Evolutionary conservation across 495 filamentous ascomycete species (phyloP), one percentile per base, ranked within the genome.

Genomic region (Penicillium atrosanguineum): DNA sequence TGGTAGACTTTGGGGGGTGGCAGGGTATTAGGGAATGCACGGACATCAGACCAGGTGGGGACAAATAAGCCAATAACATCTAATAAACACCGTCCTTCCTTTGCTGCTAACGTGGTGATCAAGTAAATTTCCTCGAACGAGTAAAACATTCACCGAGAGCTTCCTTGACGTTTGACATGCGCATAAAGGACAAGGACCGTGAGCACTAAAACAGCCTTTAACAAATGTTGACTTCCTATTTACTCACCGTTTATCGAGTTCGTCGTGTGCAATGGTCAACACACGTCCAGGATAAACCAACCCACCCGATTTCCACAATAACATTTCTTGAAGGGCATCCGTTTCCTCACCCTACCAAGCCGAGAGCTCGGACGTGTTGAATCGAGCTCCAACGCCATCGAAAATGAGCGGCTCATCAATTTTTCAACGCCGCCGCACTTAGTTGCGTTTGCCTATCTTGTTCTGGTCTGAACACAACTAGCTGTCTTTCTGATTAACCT

Each of bases 11-110:
- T n/a, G 36, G 46, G 46, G 31, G 46, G n/a, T 26, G 34, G 34
- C 36, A 48, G 31, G 31, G 46, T 48, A 48, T 48, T 37, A 48
- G 46, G 46, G 46, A 23, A 48, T 39, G 46, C 46, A 48, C 46
- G 29, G 46, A 48, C 46, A 48, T 39, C 19, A 48, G 26, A 25
- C 12, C 46, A 39, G 25, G 46, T 48, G 36, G 46, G 39, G 46
- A 48, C 46, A 37, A 48, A 38, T 37, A 26, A 48, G 34, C 46
- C 46, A 48, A 48, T 48, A 14, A 26, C 0, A 39, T 37, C 15
- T 26, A 39, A 39, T 39, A 37, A 48, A 48, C 46, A 26, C 46
- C 36, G 39, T 48, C 46, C 45, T 46, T 19, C 26, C 44, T 46
- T 46, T 46, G 29, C 18, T 39, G 46, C n/a, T n/a, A n/a, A n/a